phyloP scores from a whole-genome alignment of 2,329 filamentous ascomycete species.

The Sporothrix brasiliensis region DNA sequence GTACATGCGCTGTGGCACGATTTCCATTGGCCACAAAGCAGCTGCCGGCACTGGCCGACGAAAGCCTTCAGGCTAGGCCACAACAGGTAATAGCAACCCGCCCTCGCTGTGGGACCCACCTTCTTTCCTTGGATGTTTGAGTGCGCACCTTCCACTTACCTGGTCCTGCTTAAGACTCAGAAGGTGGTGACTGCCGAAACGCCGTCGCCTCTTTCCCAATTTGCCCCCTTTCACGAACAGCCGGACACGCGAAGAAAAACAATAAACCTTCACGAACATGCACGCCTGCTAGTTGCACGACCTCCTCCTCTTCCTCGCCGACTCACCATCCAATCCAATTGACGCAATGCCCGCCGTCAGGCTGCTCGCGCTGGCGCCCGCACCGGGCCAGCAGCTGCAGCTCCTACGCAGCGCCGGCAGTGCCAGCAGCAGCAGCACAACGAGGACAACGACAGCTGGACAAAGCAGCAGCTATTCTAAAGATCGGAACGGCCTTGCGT shows the following conservation, averaged over 20 bases:
- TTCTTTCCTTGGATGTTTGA: slow-evolving; percentile 15
- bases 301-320: not conserved
- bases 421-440: slow-evolving; percentile 17
- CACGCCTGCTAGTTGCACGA: not conserved
- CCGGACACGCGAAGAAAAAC: not conserved
- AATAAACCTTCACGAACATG: slow-evolving; percentile 4
- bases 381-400: slow-evolving; percentile 30
- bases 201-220: slow-evolving; percentile 5
- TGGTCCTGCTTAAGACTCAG: not conserved
- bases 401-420: slow-evolving; percentile 32
- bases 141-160: not conserved
- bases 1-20: not conserved
- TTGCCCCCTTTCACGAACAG: slow-evolving; percentile 4
- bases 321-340: not conserved
- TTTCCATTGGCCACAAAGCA: slow-evolving; percentile 17
- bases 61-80: slow-evolving; percentile 24
- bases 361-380: slow-evolving; percentile 31
- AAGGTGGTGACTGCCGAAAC: slow-evolving; percentile 16
- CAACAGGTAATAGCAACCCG: slow-evolving; percentile 26
- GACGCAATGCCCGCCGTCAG: slow-evolving; percentile 30
- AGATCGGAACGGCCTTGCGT: not conserved
- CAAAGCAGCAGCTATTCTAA: not conserved
- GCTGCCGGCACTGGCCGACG: slow-evolving; percentile 29
- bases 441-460: not conserved
- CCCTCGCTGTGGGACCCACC: not conserved